These are phyloP conservation scores for Ceratocystis harringtonii DNA, from an alignment of 2,329 filamentous ascomycete genomes.

Conservation along the genomic window DNA sequence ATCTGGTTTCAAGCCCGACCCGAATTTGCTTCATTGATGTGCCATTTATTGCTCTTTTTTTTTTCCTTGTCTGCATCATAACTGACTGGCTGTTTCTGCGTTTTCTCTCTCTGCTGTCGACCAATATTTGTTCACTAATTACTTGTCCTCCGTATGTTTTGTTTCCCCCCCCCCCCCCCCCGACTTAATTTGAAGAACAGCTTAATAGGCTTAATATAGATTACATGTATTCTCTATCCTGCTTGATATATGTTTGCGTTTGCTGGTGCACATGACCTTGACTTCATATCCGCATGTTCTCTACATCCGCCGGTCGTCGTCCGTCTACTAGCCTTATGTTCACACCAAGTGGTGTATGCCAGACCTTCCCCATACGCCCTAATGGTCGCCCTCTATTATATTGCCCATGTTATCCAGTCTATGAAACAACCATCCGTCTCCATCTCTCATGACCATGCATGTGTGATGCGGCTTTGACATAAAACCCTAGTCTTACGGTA, in stretches of 20 bases:
- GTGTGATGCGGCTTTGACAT: not conserved
- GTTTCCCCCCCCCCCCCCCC: no score
- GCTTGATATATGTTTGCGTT: not conserved
- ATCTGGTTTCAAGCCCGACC: not conserved
- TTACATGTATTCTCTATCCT: not conserved
- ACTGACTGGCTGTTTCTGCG: not conserved
- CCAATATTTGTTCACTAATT: not conserved
- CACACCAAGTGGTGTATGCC: no score
- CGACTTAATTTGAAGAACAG: no score
- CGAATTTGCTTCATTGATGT: not conserved
- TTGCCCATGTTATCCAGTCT: not conserved
- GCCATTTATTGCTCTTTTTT: not conserved
- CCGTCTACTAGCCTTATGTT: no score
- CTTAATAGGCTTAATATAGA: not conserved
- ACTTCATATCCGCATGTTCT: no score
- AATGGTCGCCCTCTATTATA: no score
- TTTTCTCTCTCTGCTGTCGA: not conserved
- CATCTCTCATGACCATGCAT: not conserved
- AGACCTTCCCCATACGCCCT: no score
- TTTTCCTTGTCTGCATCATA: not conserved
- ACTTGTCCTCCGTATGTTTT: not conserved
- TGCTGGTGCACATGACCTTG: no score
- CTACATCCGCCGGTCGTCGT: no score
- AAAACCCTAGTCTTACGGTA: not conserved
- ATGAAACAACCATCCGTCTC: not conserved